A percentile compares a stretch with the other conserved stretches of the same genome.
These are phyloP conservation scores for Neospora caninum DNA, from an alignment of 169 alveolate genomes.

Conservation along the genomic window DNA sequence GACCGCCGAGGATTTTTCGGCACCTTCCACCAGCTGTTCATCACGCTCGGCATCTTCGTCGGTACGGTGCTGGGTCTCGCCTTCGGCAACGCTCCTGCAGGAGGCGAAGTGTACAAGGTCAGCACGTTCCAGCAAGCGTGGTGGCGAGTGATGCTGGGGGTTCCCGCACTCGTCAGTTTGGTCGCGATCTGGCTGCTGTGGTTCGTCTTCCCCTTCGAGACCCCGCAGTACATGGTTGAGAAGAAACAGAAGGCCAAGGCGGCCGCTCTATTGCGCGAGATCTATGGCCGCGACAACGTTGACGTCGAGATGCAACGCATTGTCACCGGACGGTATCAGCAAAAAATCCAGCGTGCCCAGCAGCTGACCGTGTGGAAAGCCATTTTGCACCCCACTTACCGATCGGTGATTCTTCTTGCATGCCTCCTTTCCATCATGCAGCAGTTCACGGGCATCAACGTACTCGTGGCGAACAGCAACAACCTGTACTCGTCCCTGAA, in stretches of 20 bases:
- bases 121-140: constrained; percentile 59
- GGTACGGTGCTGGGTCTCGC: constrained; percentile 79
- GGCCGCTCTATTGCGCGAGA: constrained; percentile 45
- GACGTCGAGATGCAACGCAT: constrained; percentile 52
- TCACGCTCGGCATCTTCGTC: constrained; percentile 83
- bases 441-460: constrained; percentile 86
- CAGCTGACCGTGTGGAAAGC: constrained; percentile 59
- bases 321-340: constrained; percentile 31
- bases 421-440: constrained; percentile 81
- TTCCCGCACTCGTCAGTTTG: constrained; percentile 38
- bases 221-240: constrained; percentile 69
- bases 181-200: constrained; percentile 24
- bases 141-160: constrained; percentile 72
- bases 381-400: constrained; percentile 65
- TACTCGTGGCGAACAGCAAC: constrained; percentile 83
- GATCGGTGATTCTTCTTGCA: constrained; percentile 77
- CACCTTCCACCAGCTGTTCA: constrained; percentile 78
- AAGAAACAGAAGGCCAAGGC: constrained; percentile 59
- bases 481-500: constrained; percentile 75
- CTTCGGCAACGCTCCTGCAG: constrained; percentile 61
- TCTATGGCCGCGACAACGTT: constrained; percentile 56
- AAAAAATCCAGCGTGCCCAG: constrained; percentile 36
- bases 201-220: constrained; percentile 63
- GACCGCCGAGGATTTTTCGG: constrained; percentile 83
- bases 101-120: constrained; percentile 28